Conservation (phyloP, 202 grass and related monocot species). For the Zizania palustris region DNA sequence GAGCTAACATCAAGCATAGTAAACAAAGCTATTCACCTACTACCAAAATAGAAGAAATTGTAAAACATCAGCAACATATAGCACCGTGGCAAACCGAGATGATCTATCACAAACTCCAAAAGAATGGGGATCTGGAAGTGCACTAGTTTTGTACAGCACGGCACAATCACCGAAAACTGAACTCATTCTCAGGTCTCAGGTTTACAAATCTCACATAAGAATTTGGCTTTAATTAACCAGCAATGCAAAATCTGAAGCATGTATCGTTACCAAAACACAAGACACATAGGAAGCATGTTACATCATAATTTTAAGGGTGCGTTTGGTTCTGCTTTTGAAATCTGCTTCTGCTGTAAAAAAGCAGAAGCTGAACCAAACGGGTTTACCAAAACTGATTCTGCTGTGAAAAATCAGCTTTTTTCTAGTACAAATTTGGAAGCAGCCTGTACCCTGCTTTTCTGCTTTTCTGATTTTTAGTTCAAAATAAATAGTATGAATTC, state of each 20-base stretch:
- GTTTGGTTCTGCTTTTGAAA: too few species aligned
- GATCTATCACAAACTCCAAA: not conserved
- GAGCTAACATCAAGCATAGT: not conserved
- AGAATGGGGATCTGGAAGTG: not conserved
- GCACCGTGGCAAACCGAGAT: not conserved
- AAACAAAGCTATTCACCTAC: not conserved
- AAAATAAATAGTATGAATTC: too few species aligned
- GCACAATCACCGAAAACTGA: not conserved
- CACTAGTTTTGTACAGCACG: not conserved
- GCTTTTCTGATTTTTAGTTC: too few species aligned
- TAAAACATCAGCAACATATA: not conserved
- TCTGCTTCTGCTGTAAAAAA: too few species aligned
- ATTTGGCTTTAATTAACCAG: too few species aligned
- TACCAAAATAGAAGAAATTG: not conserved
- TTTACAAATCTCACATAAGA: not conserved
- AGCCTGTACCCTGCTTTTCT: too few species aligned
- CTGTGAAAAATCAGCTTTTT: too few species aligned
- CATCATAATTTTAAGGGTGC: not conserved
- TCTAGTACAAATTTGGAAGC: too few species aligned
- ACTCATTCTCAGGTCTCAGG: not conserved
- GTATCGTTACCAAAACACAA: too few species aligned
- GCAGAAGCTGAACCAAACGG: too few species aligned
- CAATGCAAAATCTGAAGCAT: too few species aligned
- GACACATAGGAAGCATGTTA: not conserved
- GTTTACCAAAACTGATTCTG: too few species aligned